Conservation (phyloP, 192 early-diverging fungal species). For the Coemansia sp. region DNA sequence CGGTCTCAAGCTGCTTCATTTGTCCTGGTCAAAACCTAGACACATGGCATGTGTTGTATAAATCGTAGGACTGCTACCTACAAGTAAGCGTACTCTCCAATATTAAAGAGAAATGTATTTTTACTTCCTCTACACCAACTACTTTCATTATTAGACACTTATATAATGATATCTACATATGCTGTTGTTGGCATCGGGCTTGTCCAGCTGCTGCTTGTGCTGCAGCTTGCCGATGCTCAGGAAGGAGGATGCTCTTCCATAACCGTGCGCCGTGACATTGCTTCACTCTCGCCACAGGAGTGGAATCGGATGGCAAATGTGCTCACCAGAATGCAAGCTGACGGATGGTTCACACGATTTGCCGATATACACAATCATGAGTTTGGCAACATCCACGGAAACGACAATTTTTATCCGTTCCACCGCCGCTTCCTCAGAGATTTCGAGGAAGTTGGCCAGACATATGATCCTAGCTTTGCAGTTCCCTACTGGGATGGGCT, state of each 20-base stretch:
- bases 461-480: constrained; percentile 49
- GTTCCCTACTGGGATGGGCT: constrained; percentile 65
- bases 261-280: constrained; percentile 36
- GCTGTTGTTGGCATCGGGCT: constrained; percentile 11
- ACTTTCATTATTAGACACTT: background rate
- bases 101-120: too few species aligned
- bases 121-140: background rate
- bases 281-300: constrained; percentile 36
- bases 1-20: too few species aligned
- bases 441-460: constrained; percentile 56
- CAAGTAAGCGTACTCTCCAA: too few species aligned
- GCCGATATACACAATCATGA: constrained; percentile 44
- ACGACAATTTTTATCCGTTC: constrained; percentile 57
- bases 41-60: too few species aligned
- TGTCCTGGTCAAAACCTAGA: too few species aligned
- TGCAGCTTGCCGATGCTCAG: constrained; percentile 28
- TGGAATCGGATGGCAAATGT: constrained; percentile 40
- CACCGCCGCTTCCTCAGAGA: constrained; percentile 56
- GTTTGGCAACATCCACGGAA: constrained; percentile 54
- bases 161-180: background rate
- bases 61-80: too few species aligned
- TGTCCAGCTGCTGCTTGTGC: constrained; percentile 19
- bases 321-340: constrained; percentile 38
- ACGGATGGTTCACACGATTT: constrained; percentile 50
- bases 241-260: constrained; percentile 31